Evolutionary conservation across 2,329 filamentous ascomycete genomes (phyloP), one percentile per base, ranked within the genome.

Genomic region (Fusarium vanettenii): DNA sequence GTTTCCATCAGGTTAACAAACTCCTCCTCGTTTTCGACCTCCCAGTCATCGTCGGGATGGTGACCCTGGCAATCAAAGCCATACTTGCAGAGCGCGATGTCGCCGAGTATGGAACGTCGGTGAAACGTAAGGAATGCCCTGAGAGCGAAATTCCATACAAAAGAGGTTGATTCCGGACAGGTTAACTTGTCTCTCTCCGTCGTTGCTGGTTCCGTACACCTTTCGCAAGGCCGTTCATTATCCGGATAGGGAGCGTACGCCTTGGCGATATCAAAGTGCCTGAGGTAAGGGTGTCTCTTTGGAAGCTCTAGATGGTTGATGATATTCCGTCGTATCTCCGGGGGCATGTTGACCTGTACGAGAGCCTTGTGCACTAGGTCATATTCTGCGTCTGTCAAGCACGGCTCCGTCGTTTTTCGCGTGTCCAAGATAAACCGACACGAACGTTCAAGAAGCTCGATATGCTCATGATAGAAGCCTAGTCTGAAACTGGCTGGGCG

Each of bases 361-460:
- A 29, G 7, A 0, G 43, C 27, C 11, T 31, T 3, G 22, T 61
- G n/a, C 1, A 71, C 37, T 1, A 60, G 22, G 4, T 5, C 2
- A 11, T 18, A 22, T 11, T 56, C 43, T 16, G 57, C 35, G 1
- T 13, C 9, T 9, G 55, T 20, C 1, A 61, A 1, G 1, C 31
- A 52, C 5, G 20, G 37, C n/a, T 74, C 57, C 1, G 7, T 14
- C 0, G 69, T 60, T 7, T 61, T 52, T 20, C 62, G 45, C 2
- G 68, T 61, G 10, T 74, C 72, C 1, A 74, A 6, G 14, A 55
- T 61, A 13, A 74, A 74, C 11, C 71, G 64, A 2, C 37, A n/a
- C 3, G 71, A 74, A 6, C 71, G 62, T 13, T 31, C 52, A 13
- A 74, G 56, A 13, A 74, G 6, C 48, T 52, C 48, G 48, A 52